Base-by-base conservation (phyloP, 2,329 filamentous ascomycete genomes). In the Acephala macrosclerotiorum region DNA sequence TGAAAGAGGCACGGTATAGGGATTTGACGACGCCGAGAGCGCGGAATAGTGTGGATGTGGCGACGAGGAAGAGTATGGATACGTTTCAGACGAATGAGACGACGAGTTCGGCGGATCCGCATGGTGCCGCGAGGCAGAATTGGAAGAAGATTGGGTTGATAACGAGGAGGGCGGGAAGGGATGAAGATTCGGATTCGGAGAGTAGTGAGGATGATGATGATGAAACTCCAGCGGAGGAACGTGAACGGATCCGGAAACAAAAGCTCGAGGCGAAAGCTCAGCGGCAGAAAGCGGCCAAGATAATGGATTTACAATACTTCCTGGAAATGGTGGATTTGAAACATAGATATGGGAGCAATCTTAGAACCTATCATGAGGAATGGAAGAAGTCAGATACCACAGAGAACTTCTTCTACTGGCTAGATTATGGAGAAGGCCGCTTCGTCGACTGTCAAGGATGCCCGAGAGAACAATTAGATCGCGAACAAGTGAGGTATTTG, bases 381-480 rank as follows among this genome's bases (percentile, higher is more conserved):
- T 97, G 94, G 94, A 93, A 93, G 77, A 87, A 85, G 66, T 82
- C 87, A 1, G 83, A 91, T 33, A 95, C 93, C 0, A 86, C 88
- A 4, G 91, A 97, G 76, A 97, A 96, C 75, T 97, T 94, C 83
- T 97, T 97, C 77, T 95, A 94, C 79, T 97, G 94, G 94, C 83
- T 97, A 1, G 94, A 97, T 75, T 84, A 91, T 65, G 94, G 94
- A 5, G 89, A 90, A 58, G 94, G 94, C 0, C 88, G 82, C 71
- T 77, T 85, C 45, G 76, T 96, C 51, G 90, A 95, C 68, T 80
- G 95, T 14, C 85, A 88, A 3, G 84, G 87, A 0, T 93, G 93
- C 69, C 89, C 93, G 1, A 84, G 94, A 40, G 89, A 92, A 66
- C 83, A 88, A 16, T 81, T 97, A 7, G 92, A 96, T 60, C 84